Evolutionary conservation across 75 land plant genomes (phyloP).

Genomic region (Larix kaempferi): DNA sequence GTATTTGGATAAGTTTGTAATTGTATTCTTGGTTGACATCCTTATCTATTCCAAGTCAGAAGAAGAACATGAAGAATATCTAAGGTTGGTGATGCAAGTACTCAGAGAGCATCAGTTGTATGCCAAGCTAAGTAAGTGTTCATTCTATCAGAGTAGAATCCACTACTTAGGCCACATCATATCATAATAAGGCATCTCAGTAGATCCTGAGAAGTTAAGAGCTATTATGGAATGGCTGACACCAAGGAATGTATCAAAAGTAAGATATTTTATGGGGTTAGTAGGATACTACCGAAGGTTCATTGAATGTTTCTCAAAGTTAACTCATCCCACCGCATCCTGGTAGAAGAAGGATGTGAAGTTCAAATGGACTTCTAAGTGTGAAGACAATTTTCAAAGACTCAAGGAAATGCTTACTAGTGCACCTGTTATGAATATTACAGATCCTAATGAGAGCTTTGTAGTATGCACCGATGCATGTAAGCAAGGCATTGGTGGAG

Average conservation of each 20-base stretch:
- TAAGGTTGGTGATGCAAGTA: not conserved
- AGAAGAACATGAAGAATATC: conserved; percentile 5
- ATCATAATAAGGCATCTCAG: not conserved
- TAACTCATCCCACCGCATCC: too few relatives aligned
- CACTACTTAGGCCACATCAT: conserved; percentile 16
- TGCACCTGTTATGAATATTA: too few relatives aligned
- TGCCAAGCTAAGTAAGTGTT: conserved; percentile 16
- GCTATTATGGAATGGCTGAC: not conserved
- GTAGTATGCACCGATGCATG: too few relatives aligned
- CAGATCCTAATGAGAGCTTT: too few relatives aligned
- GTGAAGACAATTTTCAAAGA: too few relatives aligned
- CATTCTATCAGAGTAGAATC: not conserved
- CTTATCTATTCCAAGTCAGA: conserved; percentile 9
- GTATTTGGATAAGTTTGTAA: conserved; percentile 2
- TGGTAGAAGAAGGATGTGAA: too few relatives aligned
- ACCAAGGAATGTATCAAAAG: not conserved
- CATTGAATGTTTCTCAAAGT: not conserved
- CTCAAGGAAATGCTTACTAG: too few relatives aligned
- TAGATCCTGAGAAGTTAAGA: conserved; percentile 16
- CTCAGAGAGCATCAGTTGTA: conserved; percentile 13
- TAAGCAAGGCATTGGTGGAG: too few relatives aligned
- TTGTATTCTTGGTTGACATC: conserved; percentile 14
- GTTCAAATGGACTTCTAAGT: too few relatives aligned
- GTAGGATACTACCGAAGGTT: not conserved
- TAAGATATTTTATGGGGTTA: conserved; percentile 6